Evolutionary conservation across 192 early-diverging fungal species (phyloP).

Genomic region (Dimargaris xerosporica): DNA sequence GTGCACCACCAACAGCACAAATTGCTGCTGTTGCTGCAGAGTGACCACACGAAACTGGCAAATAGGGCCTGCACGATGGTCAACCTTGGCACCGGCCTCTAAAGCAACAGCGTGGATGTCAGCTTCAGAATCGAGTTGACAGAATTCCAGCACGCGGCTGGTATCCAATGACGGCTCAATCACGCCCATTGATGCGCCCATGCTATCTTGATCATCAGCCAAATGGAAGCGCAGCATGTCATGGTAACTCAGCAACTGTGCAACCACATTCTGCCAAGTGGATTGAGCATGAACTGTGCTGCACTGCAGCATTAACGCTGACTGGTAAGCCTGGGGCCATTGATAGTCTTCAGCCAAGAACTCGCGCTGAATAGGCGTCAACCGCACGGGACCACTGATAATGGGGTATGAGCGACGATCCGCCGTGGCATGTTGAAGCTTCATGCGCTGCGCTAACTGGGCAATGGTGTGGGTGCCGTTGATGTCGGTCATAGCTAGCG

Average conservation of each 20-base stretch:
- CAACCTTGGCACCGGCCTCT: background rate
- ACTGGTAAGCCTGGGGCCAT: background rate
- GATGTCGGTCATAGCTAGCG: background rate
- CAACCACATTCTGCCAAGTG: background rate
- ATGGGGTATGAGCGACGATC: background rate
- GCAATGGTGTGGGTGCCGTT: background rate
- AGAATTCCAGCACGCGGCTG: too few relatives aligned
- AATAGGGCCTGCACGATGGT: background rate
- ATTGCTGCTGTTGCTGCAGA: background rate
- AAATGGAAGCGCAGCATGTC: too few relatives aligned
- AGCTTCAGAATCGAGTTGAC: background rate
- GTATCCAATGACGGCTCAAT: background rate
- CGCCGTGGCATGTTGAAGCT: background rate
- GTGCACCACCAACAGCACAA: background rate
- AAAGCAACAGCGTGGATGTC: background rate
- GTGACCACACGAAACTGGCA: background rate
- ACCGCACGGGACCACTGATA: background rate
- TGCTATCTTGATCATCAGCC: background rate
- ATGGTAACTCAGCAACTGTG: background rate
- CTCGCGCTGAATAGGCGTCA: background rate
- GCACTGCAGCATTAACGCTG: background rate
- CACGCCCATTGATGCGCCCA: background rate
- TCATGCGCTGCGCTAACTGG: background rate
- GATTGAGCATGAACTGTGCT: background rate
- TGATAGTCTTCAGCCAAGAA: background rate